Percentiles rank a stretch among this genome's conserved stretches.
Conservation (phyloP, 73 alveolate species). For the Paramecium pentaurelia region DNA sequence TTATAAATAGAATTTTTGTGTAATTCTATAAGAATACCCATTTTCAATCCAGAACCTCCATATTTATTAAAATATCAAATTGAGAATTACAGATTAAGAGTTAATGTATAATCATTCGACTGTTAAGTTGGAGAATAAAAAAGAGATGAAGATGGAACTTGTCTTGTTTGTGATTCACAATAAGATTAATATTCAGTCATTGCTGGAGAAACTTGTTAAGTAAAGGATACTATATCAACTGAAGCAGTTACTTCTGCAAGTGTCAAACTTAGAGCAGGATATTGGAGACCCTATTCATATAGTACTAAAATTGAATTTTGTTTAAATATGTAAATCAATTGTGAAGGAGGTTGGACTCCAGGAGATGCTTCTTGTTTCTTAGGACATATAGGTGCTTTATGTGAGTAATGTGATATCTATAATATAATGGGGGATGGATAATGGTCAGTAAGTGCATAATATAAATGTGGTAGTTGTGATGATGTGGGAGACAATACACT, state of each 20-base stretch:
- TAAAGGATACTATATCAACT: background rate
- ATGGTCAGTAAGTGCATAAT: slow-evolving; percentile 9
- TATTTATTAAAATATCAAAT: background rate
- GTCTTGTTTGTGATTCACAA: slow-evolving; percentile 14
- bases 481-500: background rate
- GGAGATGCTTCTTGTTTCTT: slow-evolving; percentile 4
- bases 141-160: background rate
- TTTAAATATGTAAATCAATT: background rate
- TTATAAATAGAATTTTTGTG: background rate
- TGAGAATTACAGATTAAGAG: background rate
- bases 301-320: background rate
- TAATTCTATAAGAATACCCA: background rate
- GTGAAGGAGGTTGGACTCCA: slow-evolving; percentile 30
- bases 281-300: slow-evolving; percentile 37
- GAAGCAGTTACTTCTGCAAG: background rate
- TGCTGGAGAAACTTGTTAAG: background rate
- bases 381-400: slow-evolving; percentile 49
- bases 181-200: background rate
- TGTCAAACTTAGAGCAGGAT: background rate
- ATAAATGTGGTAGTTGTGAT: slow-evolving; percentile 38
- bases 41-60: background rate
- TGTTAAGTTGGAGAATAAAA: slow-evolving; percentile 2
- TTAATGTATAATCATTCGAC: background rate
- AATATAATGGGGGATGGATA: background rate
- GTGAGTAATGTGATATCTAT: slow-evolving; percentile 56